phyloP scores from a whole-genome alignment of 352 stramenopile genomes.

The Plasmopara halstedii region DNA sequence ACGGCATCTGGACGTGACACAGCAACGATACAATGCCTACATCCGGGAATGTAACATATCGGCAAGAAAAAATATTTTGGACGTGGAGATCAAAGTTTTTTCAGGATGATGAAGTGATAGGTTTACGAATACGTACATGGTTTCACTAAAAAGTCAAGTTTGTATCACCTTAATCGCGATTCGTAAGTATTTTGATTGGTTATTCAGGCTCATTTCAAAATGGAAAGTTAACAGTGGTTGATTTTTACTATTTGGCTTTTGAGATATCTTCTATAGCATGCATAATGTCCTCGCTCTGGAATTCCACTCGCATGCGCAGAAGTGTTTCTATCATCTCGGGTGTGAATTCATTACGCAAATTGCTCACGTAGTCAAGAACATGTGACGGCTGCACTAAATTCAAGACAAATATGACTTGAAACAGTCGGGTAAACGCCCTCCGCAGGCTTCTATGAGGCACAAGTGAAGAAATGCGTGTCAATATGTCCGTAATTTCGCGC shows the following conservation, averaged over 20 bases:
- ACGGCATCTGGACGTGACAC: too few relatives aligned
- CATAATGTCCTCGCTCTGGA: slow-evolving; percentile 41
- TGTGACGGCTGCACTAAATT: slow-evolving; percentile 73
- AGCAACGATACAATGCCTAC: too few relatives aligned
- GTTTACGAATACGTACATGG: too few relatives aligned
- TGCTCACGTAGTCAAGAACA: slow-evolving; percentile 58
- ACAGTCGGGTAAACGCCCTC: slow-evolving; percentile 59
- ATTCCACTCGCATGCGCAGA: slow-evolving; percentile 66
- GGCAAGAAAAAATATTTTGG: too few relatives aligned
- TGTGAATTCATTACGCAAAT: slow-evolving; percentile 39
- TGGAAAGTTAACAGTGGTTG: too few relatives aligned
- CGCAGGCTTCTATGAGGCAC: slow-evolving; percentile 52
- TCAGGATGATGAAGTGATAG: too few relatives aligned
- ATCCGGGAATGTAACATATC: too few relatives aligned
- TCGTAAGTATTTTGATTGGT: too few relatives aligned
- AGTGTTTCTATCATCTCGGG: slow-evolving; percentile 42
- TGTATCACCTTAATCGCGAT: too few relatives aligned
- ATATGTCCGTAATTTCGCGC: slow-evolving; percentile 58
- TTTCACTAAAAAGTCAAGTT: too few relatives aligned
- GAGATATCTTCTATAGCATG: slow-evolving; percentile 30
- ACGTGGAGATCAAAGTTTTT: too few relatives aligned
- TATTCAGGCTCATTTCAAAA: too few relatives aligned
- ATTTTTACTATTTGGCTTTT: slow-evolving; percentile 1
- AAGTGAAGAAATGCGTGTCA: slow-evolving; percentile 41
- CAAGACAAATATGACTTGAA: slow-evolving; percentile 72